Conservation (phyloP, 768 basidiomycete species). For the Boletus barrowsii region DNA sequence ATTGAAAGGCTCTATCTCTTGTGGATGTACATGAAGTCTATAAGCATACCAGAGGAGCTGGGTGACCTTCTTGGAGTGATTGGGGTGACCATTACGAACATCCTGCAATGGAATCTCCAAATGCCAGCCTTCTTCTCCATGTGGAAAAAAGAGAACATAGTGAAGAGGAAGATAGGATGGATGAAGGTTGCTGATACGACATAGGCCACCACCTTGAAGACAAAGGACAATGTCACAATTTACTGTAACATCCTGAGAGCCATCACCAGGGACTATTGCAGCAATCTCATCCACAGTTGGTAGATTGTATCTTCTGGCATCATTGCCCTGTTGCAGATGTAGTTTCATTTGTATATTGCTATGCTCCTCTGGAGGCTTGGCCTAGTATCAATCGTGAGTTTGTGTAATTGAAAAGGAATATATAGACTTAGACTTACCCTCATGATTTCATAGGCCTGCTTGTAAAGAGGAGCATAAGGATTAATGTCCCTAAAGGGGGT, state of each 20-base stretch:
- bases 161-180: conserved; percentile 38
- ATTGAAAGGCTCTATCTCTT: conserved; percentile 13
- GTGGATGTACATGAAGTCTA: conserved; percentile 23
- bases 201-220: conserved; percentile 23
- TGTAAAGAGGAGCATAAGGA: no score
- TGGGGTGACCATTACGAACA: background rate
- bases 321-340: conserved; percentile 12
- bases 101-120: conserved; percentile 12
- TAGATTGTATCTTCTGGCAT: conserved; percentile 41
- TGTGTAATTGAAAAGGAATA: no score
- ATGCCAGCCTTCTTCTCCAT: conserved; percentile 39
- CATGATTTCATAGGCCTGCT: conserved; percentile 26
- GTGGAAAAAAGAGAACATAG: conserved; percentile 45
- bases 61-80: conserved; percentile 24
- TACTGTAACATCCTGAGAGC: conserved; percentile 2
- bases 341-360: conserved; percentile 9
- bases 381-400: background rate
- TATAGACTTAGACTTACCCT: no score
- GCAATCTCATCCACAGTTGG: conserved; percentile 44
- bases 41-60: conserved; percentile 24
- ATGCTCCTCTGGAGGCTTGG: conserved; percentile 16
- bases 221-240: conserved; percentile 30
- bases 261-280: conserved; percentile 38
- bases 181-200: conserved; percentile 34
- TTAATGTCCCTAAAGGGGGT: no score